These are phyloP conservation scores for Waltergamsia citrina DNA, from an alignment of 2,329 filamentous ascomycete genomes.

Conservation along the genomic window DNA sequence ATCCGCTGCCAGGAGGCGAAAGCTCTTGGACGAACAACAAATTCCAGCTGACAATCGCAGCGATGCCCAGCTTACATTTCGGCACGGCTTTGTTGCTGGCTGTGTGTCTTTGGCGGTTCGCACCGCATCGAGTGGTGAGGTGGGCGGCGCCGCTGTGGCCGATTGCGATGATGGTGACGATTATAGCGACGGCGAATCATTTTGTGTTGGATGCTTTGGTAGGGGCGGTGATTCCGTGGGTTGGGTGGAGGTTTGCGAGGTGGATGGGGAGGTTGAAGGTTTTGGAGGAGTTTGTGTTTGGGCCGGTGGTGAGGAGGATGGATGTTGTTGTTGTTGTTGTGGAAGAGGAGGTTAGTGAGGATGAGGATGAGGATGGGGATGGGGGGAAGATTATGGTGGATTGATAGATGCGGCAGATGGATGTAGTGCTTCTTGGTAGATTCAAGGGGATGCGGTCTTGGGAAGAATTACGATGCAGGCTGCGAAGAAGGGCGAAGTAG, in stretches of 20 bases:
- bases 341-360: slow-evolving; percentile 6
- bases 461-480: no score
- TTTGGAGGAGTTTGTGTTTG: slow-evolving; percentile 17
- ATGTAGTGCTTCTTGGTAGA: no score
- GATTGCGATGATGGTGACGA: slow-evolving; percentile 27
- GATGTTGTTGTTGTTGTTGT: slow-evolving; percentile 5
- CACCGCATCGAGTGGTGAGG: slow-evolving; percentile 25
- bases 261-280: slow-evolving; percentile 15
- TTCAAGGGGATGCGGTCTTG: no score
- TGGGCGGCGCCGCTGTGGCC: slow-evolving; percentile 31
- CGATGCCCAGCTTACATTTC: slow-evolving; percentile 39
- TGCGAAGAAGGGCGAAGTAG: no score
- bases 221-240: slow-evolving; percentile 19
- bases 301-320: slow-evolving; percentile 10
- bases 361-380: background rate
- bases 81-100: slow-evolving; percentile 27
- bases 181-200: slow-evolving; percentile 29
- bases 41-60: slow-evolving; percentile 36
- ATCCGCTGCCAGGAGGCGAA: slow-evolving; percentile 9
- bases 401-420: no score
- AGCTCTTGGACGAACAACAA: slow-evolving; percentile 32
- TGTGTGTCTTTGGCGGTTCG: slow-evolving; percentile 23
- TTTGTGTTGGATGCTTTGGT: slow-evolving; percentile 25
- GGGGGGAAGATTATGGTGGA: background rate
- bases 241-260: slow-evolving; percentile 22